Evolutionary conservation across 1,139 yeast species (phyloP).

Genomic region (Sugiyamaella castrensis): DNA sequence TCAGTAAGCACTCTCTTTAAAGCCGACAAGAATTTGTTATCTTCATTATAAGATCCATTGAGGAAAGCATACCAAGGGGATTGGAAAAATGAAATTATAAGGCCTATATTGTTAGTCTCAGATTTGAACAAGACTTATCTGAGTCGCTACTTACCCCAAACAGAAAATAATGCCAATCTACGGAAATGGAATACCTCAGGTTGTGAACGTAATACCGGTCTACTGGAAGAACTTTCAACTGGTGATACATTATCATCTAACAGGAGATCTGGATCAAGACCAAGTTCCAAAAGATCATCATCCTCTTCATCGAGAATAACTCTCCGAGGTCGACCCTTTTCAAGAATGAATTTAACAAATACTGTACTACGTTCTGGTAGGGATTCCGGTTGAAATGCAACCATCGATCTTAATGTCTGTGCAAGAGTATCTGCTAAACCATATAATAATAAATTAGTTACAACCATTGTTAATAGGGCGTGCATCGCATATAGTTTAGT

Average conservation of each 20-base stretch:
- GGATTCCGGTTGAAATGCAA: slow-evolving; percentile 30
- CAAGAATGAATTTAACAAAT: slow-evolving; percentile 35
- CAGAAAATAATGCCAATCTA: slow-evolving; percentile 74
- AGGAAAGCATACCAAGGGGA: slow-evolving; percentile 86
- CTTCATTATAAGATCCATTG: slow-evolving; percentile 66
- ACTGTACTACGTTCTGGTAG: slow-evolving; percentile 23
- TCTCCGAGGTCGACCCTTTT: slow-evolving; percentile 38
- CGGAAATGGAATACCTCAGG: slow-evolving; percentile 53
- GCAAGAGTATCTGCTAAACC: slow-evolving; percentile 92
- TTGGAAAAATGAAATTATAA: slow-evolving; percentile 75
- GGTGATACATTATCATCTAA: slow-evolving; percentile 31
- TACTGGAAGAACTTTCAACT: slow-evolving; percentile 11
- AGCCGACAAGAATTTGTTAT: slow-evolving; percentile 79
- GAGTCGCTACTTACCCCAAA: slow-evolving; percentile 63
- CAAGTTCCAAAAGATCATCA: slow-evolving; percentile 37
- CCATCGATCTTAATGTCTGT: slow-evolving; percentile 53
- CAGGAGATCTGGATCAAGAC: slow-evolving; percentile 29
- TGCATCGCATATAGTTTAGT: slow-evolving; percentile 58
- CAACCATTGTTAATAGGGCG: slow-evolving; percentile 71
- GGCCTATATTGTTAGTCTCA: too few relatives aligned
- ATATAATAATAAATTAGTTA: slow-evolving; percentile 76
- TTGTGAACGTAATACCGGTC: slow-evolving; percentile 6
- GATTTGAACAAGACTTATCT: slow-evolving; percentile 5
- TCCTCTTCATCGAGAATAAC: slow-evolving; percentile 36
- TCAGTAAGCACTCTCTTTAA: slow-evolving; percentile 85